These are phyloP conservation scores for Paraphaeosphaeria minitans DNA, from an alignment of 2,329 filamentous ascomycete species.

Conservation along the genomic window DNA sequence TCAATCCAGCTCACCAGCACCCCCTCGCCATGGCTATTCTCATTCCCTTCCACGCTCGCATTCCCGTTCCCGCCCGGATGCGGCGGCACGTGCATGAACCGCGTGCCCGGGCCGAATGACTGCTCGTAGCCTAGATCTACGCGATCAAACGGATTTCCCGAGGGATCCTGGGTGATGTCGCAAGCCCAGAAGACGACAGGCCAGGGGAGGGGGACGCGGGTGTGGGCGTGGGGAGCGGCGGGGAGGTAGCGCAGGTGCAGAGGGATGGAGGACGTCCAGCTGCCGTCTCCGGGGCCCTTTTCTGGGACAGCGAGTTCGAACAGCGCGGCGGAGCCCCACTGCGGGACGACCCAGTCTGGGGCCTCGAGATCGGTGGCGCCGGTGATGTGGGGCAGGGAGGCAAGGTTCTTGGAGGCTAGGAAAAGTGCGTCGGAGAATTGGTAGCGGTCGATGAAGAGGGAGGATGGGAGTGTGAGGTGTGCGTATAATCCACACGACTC, in stretches of 20 bases:
- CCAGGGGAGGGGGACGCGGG: slow-evolving; percentile 68
- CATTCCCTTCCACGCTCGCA: no score
- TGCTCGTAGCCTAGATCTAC: slow-evolving; percentile 84
- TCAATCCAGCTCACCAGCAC: slow-evolving; percentile 40
- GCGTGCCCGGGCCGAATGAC: slow-evolving; percentile 74
- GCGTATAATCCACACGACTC: slow-evolving; percentile 72
- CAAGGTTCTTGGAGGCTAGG: slow-evolving; percentile 78
- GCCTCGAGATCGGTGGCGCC: slow-evolving; percentile 88
- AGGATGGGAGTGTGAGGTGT: slow-evolving; percentile 80
- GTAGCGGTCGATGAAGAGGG: slow-evolving; percentile 85
- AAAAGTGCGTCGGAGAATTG: slow-evolving; percentile 79
- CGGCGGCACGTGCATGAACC: slow-evolving; percentile 75
- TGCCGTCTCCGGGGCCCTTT: slow-evolving; percentile 32
- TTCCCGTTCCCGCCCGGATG: slow-evolving; percentile 13
- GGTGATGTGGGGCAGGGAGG: slow-evolving; percentile 68
- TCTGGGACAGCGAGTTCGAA: slow-evolving; percentile 70
- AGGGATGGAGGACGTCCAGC: slow-evolving; percentile 74
- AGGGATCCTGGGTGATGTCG: slow-evolving; percentile 69
- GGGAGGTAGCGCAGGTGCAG: slow-evolving; percentile 84
- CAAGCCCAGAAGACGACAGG: slow-evolving; percentile 93
- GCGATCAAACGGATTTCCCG: slow-evolving; percentile 82
- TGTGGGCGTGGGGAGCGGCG: slow-evolving; percentile 39
- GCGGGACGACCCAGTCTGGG: slow-evolving; percentile 75
- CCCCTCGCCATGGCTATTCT: not conserved
- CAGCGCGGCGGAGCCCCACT: slow-evolving; percentile 81